Percentiles rank a stretch among this genome's conserved stretches.
phyloP scores from a whole-genome alignment of 805 yeast genomes.

The Candida stauntonica region DNA sequence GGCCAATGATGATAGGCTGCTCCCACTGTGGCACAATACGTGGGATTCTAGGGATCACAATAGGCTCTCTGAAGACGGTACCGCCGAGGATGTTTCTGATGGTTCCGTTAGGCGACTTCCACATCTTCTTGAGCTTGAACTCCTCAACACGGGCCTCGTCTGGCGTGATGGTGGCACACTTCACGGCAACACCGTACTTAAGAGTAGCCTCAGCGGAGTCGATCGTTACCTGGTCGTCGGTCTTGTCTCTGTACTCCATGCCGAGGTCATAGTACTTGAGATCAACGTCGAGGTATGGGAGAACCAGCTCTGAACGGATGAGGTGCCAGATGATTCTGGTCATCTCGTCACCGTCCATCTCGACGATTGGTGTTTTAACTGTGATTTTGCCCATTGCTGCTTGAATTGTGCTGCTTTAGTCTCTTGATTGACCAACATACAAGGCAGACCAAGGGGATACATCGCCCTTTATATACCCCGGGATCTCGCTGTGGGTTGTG shows the following conservation, averaged over 20 bases:
- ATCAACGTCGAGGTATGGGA: conserved; percentile 83
- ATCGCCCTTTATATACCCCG: too few relatives aligned
- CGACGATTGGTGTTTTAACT: conserved; percentile 88
- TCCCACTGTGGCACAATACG: conserved; percentile 90
- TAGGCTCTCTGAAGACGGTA: conserved; percentile 95
- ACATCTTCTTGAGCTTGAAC: conserved; percentile 88
- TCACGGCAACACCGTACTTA: conserved; percentile 88
- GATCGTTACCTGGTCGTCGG: conserved; percentile 81
- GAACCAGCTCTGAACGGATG: conserved; percentile 80
- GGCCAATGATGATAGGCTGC: conserved; percentile 92
- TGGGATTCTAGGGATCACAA: conserved; percentile 85
- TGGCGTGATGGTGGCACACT: conserved; percentile 98
- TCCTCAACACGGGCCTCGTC: conserved; percentile 94
- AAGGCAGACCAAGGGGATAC: too few relatives aligned
- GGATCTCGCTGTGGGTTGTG: too few relatives aligned
- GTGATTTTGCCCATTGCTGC: conserved; percentile 49
- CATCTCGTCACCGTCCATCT: conserved; percentile 97
- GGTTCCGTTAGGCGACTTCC: conserved; percentile 97
- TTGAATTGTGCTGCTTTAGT: too few relatives aligned
- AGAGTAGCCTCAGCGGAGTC: conserved; percentile 89
- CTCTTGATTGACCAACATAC: too few relatives aligned
- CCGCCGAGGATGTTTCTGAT: conserved; percentile 95
- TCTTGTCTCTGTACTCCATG: conserved; percentile 78
- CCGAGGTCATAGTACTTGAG: conserved; percentile 90
- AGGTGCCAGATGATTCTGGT: conserved; percentile 94